Percentiles rank a stretch among this genome's conserved stretches.
These are phyloP conservation scores for Graphilbum fragrans DNA, from an alignment of 2,329 filamentous ascomycete genomes.

Conservation along the genomic window DNA sequence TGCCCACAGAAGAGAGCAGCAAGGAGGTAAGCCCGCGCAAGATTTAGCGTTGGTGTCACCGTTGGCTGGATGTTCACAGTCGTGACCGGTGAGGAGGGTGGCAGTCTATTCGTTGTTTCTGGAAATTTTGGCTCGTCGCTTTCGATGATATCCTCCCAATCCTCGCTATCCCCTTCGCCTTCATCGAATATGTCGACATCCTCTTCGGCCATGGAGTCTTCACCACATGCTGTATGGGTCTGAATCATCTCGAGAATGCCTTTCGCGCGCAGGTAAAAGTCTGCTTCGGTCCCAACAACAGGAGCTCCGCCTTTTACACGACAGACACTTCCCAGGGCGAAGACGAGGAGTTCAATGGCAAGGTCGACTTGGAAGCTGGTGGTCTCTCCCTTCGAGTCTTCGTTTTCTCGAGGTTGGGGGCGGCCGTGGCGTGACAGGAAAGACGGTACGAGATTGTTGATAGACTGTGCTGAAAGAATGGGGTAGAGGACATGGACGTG, in stretches of 20 bases:
- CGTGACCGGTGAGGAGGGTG: neutral
- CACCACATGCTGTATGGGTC: neutral
- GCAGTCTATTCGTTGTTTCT: neutral
- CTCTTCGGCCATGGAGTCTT: neutral
- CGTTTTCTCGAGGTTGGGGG: neutral
- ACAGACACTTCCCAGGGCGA: slow-evolving; percentile 9
- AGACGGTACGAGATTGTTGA: neutral
- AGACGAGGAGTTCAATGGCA: slow-evolving; percentile 8
- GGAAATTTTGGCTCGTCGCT: neutral
- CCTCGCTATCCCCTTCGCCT: no score
- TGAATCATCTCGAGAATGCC: slow-evolving; percentile 1
- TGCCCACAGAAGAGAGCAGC: slow-evolving; percentile 10
- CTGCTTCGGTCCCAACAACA: slow-evolving; percentile 2
- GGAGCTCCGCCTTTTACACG: slow-evolving; percentile 5
- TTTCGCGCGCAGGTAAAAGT: slow-evolving; percentile 6
- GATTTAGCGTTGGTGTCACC: slow-evolving; percentile 2
- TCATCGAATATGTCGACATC: no score
- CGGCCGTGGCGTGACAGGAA: neutral
- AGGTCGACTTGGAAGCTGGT: neutral
- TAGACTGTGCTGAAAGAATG: slow-evolving; percentile 2
- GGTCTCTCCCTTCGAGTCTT: neutral
- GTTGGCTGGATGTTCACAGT: neutral
- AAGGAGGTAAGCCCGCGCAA: slow-evolving; percentile 9
- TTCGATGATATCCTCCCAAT: neutral
- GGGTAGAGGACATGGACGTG: slow-evolving; percentile 8